Evolutionary conservation across 1,139 yeast species (phyloP), one percentile per base, ranked within the genome.

Genomic region (Dujonia santamariae): DNA sequence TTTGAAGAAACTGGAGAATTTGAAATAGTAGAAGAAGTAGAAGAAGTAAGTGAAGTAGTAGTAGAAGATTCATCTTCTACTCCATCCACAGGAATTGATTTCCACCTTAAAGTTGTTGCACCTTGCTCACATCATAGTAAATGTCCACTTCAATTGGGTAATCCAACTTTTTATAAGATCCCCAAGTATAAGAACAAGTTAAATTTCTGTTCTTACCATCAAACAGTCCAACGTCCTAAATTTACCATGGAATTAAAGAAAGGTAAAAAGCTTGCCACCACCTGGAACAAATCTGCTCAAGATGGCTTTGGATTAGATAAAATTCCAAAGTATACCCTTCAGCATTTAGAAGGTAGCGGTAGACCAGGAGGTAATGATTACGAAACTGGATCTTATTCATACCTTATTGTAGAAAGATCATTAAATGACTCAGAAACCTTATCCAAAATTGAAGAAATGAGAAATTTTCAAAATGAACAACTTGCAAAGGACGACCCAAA

Each of bases 91-190:
- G 29, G 18, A 47, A 62, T 65, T 3, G 72, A 71, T 44, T 80
- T 72, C 48, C 80, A 80, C 44, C 47, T 84, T 28, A 72, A 71
- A 35, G 71, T 90, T 8, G 51, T 92, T 20, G 96, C 96, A 0
- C 98, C 98, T 3, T 92, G 97, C 53, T 62, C 95, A 0, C 97
- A 92, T 54, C 97, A 88, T 49, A 76, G 81, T 19, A 75, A 68
- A 46, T 90, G 97, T 51, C 97, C 98, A 0, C 62, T 92, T 36
- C 97, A 88, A 54, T 70, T 79, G 21, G 80, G 82, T 11, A 84
- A 82, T 40, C 87, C 90, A 5, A 78, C 78, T 28, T 79, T 71
- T 45, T 83, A 82, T 48, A 68, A 70, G 34, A 72, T 73, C 28
- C 76, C 80, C n/a, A 69, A 75, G 33, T 72, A 75, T 39, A 87